Evolutionary conservation across 1,284 basidiomycete genomes (phyloP), one percentile per base, ranked within the genome.

Genomic region (Gastroboletus turbinatus): DNA sequence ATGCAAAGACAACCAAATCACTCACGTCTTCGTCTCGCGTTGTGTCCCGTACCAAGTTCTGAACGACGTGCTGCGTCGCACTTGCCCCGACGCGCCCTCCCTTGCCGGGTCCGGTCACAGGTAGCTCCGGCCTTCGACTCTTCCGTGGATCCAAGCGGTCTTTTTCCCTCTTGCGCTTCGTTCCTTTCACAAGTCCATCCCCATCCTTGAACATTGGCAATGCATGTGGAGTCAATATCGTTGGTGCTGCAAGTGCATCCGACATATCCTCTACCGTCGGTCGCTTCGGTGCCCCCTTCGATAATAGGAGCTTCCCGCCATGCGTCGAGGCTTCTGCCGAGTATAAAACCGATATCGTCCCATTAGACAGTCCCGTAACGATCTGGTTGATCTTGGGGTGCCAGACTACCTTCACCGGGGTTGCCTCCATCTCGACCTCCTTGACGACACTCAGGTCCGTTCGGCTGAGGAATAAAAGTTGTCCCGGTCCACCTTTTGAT

Each of bases 331-430:
- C 85, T 50, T 80, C 75, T 2, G 94, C 92, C 43, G 93, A 96
- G 76, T 99, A 99, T 48, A 96, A 79, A 52, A 98, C 92, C 56
- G 87, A 84, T 62, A 98, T 87, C 56, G 87, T 79, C 27, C 96
- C 97, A 61, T 86, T 92, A n/a, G 95, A 91, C 49, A 94, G 79
- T 1, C 93, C 88, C 29, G 89, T 82, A 53, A 97, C 79, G 67
- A 98, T 92, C 89, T 98, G 96, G 76, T 98, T 98, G 77, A 98
- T 97, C 73, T 92, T 92, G n/a, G 92, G 86, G 75, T 97, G 96
- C 95, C 95, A 98, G 30, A 83, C 75, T 1, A 97, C 90, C 64
- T 87, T 90, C 54, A 98, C 90, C 6, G 96, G 94, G 29, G 89
- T 92, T 29, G 85, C 79, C 49, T 80, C 88, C 74, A 84, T 86